phyloP scores from a whole-genome alignment of 2,329 filamentous ascomycete species.

The Cercospora citrullina region DNA sequence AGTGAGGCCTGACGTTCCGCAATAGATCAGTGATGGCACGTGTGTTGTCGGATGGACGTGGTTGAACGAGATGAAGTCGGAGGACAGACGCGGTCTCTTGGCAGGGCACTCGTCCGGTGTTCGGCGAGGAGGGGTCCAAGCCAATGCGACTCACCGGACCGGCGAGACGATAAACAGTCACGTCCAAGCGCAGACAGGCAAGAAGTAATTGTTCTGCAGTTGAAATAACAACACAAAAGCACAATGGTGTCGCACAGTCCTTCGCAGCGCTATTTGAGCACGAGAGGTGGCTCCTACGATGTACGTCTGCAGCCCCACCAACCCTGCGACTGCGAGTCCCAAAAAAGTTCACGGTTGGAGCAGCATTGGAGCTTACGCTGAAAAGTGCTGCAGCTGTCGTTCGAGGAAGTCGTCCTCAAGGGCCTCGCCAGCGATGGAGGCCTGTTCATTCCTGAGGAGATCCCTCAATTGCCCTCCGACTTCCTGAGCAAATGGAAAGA shows the following conservation, averaged over 20 bases:
- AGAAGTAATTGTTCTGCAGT: not conserved
- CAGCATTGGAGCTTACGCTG: conserved; percentile 35
- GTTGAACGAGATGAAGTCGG: conserved; percentile 12
- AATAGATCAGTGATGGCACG: conserved; percentile 1
- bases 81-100: not conserved
- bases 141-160: conserved; percentile 9
- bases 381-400: conserved; percentile 65
- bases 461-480: conserved; percentile 63
- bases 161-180: conserved; percentile 1
- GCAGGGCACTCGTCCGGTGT: not conserved
- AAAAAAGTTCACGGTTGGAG: conserved; percentile 1
- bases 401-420: conserved; percentile 88
- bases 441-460: conserved; percentile 82
- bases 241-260: conserved; percentile 45
- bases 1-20: not conserved
- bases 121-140: conserved; percentile 7
- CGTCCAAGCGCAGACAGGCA: not conserved
- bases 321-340: conserved; percentile 3
- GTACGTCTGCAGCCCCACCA: conserved; percentile 44
- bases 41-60: conserved; percentile 6
- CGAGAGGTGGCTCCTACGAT: conserved; percentile 62
- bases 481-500: conserved; percentile 74
- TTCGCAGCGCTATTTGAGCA: conserved; percentile 64
- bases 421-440: conserved; percentile 84
- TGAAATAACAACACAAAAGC: not conserved